A percentile compares a stretch with the other conserved stretches of the same genome.
Conservation (phyloP, 331 rosid species). For the Telfairia occidentalis region DNA sequence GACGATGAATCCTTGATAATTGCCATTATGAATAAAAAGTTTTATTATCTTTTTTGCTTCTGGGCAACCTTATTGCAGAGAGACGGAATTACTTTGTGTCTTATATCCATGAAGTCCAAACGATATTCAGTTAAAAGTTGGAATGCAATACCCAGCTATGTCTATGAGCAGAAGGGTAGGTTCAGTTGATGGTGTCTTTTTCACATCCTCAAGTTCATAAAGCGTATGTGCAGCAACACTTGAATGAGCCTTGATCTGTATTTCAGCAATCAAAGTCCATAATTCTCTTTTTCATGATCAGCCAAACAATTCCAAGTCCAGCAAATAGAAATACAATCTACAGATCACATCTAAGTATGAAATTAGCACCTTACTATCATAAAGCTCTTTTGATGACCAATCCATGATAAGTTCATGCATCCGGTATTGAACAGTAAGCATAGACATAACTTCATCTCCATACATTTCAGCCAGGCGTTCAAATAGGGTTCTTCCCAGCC, state of each 20-base stretch:
- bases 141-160: constrained; percentile 69
- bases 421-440: constrained; percentile 96
- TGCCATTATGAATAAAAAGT: not conserved
- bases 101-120: constrained; percentile 1
- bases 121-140: constrained; percentile 10
- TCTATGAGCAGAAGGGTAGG: constrained; percentile 87
- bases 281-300: constrained; percentile 5
- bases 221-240: constrained; percentile 82
- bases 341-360: not conserved
- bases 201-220: constrained; percentile 64
- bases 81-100: not conserved
- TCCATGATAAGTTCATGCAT: constrained; percentile 92
- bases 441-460: constrained; percentile 64
- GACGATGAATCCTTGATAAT: not conserved
- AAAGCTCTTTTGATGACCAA: constrained; percentile 96
- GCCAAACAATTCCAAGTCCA: not conserved
- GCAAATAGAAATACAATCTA: not conserved
- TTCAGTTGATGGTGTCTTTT: constrained; percentile 73
- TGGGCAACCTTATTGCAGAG: not conserved
- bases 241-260: constrained; percentile 81
- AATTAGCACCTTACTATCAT: constrained; percentile 68
- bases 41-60: not conserved
- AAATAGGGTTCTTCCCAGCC: constrained; percentile 86
- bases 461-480: constrained; percentile 85
- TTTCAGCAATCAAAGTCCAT: not conserved